phyloP scores from a whole-genome alignment of 805 yeast species.

The Citeromyces nyonsensis region DNA sequence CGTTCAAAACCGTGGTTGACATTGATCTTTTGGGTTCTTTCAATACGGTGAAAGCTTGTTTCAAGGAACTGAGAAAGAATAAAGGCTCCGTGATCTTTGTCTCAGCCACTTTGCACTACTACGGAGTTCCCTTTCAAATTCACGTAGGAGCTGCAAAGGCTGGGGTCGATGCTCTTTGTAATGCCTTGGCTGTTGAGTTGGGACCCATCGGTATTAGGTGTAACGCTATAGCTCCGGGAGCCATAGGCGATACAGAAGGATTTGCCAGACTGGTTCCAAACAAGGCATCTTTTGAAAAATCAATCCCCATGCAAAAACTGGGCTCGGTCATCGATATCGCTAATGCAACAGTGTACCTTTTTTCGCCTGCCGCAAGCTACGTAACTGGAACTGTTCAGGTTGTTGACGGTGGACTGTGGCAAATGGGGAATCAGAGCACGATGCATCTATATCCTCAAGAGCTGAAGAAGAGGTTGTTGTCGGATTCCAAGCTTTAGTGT shows the following conservation, averaged over 20 bases:
- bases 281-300: constrained; percentile 20
- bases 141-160: constrained; percentile 96
- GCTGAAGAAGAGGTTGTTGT: constrained; percentile 7
- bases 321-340: constrained; percentile 76
- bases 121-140: constrained; percentile 76
- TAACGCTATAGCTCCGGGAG: constrained; percentile 87
- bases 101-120: constrained; percentile 80
- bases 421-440: constrained; percentile 31
- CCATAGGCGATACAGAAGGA: constrained; percentile 82
- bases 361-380: constrained; percentile 70
- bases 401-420: constrained; percentile 92
- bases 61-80: constrained; percentile 42
- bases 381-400: constrained; percentile 65
- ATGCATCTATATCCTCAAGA: constrained; percentile 23
- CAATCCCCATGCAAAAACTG: constrained; percentile 49
- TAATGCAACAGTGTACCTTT: constrained; percentile 68
- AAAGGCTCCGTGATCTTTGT: constrained; percentile 69
- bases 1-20: constrained; percentile 75
- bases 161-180: constrained; percentile 79
- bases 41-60: constrained; percentile 79
- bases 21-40: constrained; percentile 83
- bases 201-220: constrained; percentile 81
- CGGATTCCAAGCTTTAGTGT: too few species aligned
- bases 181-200: constrained; percentile 76
- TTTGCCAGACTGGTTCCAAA: constrained; percentile 42